Conservation (phyloP, 805 yeast species). For the Kockiozyma suomiensis region DNA sequence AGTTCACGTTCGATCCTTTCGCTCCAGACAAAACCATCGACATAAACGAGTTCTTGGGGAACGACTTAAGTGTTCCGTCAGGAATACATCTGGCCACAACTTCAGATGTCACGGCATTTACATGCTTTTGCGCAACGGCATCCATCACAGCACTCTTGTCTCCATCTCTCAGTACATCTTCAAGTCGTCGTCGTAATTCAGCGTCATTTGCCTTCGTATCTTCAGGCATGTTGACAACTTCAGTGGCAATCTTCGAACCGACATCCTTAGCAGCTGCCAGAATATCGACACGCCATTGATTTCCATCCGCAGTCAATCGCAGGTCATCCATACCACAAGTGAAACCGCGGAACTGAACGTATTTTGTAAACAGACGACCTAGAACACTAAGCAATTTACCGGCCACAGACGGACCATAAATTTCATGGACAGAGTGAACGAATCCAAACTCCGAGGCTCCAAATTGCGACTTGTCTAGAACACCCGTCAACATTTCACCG, state of each 20-base stretch:
- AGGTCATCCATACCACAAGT: conserved; percentile 99
- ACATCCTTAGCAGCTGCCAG: conserved; percentile 73
- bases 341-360: conserved; percentile 87
- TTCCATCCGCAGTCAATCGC: conserved; percentile 86
- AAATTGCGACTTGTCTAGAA: conserved; percentile 95
- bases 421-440: conserved; percentile 94
- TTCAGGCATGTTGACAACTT: conserved; percentile 80
- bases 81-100: conserved; percentile 96
- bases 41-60: conserved; percentile 97
- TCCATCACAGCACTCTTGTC: conserved; percentile 89
- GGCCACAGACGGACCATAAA: conserved; percentile 88
- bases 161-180: conserved; percentile 93
- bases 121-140: conserved; percentile 93
- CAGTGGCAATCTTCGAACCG: conserved; percentile 91
- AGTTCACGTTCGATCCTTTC: conserved; percentile 97
- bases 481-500: conserved; percentile 90
- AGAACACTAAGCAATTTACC: conserved; percentile 89
- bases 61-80: conserved; percentile 89
- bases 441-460: conserved; percentile 98
- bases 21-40: conserved; percentile 99
- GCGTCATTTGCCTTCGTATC: conserved; percentile 56
- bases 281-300: conserved; percentile 82
- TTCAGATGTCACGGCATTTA: conserved; percentile 87
- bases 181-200: conserved; percentile 83
- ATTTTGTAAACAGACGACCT: conserved; percentile 92